phyloP scores from a whole-genome alignment of 208 protist genomes.

The Wallacemonas collosoma region DNA sequence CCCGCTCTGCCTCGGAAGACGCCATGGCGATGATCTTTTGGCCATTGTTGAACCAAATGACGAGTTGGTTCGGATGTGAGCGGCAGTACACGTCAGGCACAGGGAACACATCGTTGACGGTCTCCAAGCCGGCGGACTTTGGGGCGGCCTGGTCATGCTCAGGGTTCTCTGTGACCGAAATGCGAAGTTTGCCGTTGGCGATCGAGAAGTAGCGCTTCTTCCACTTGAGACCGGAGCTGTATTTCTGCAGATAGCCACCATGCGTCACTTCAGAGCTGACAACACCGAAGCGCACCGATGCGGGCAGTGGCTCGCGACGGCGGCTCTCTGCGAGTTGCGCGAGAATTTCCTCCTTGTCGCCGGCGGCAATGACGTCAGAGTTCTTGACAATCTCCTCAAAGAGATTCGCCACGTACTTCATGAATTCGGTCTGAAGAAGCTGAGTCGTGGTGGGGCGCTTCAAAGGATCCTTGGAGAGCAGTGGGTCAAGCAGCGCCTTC shows the following conservation, averaged over 20 bases:
- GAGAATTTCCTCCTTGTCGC: constrained; percentile 72
- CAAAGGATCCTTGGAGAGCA: constrained; percentile 67
- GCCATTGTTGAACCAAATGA: constrained; percentile 90
- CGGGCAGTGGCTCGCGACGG: constrained; percentile 40
- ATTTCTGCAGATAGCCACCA: constrained; percentile 82
- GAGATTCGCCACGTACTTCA: constrained; percentile 91
- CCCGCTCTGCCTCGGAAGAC: constrained; percentile 62
- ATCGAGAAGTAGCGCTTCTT: constrained; percentile 88
- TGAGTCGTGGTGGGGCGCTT: constrained; percentile 73
- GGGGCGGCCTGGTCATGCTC: constrained; percentile 71
- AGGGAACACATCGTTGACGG: constrained; percentile 81
- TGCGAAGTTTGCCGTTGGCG: constrained; percentile 65
- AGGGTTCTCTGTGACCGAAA: constrained; percentile 78
- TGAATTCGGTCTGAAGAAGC: constrained; percentile 79
- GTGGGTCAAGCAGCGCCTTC: constrained; percentile 65
- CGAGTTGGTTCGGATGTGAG: constrained; percentile 83
- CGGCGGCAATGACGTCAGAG: constrained; percentile 64
- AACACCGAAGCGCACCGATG: constrained; percentile 59
- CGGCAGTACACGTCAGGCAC: constrained; percentile 86
- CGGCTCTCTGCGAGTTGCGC: constrained; percentile 59
- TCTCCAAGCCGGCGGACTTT: constrained; percentile 75
- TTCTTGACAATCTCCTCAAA: constrained; percentile 88
- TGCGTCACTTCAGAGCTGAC: constrained; percentile 62
- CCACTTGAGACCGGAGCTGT: constrained; percentile 85
- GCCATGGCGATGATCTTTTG: constrained; percentile 89